These are phyloP conservation scores for Capronia americana DNA, from an alignment of 2,329 filamentous ascomycete genomes.

Conservation along the genomic window DNA sequence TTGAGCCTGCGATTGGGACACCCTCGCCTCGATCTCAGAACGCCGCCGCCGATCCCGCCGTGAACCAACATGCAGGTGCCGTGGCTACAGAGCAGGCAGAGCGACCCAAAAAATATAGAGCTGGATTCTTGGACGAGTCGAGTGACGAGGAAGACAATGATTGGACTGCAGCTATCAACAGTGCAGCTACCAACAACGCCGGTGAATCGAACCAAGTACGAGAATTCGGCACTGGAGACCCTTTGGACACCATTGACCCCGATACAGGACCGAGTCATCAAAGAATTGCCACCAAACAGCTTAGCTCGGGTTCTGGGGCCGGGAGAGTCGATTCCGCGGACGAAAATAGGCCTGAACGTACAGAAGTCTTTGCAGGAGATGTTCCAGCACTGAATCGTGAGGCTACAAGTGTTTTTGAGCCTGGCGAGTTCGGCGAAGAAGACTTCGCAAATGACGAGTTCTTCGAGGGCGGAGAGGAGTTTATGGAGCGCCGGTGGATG, in stretches of 20 bases:
- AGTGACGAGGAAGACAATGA: constrained; percentile 55
- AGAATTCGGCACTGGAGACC: not conserved
- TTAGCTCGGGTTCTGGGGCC: constrained; percentile 13
- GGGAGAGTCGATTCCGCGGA: constrained; percentile 1
- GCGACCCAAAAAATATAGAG: constrained; percentile 33
- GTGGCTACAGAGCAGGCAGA: constrained; percentile 13
- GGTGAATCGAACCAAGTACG: constrained; percentile 15
- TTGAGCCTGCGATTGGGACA: constrained; percentile 29
- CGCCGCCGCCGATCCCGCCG: not conserved
- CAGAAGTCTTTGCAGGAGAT: constrained; percentile 30
- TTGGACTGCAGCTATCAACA: constrained; percentile 23
- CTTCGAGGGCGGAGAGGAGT: constrained; percentile 68
- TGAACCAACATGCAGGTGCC: not conserved
- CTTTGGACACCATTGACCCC: constrained; percentile 23
- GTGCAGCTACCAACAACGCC: not conserved
- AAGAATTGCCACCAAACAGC: constrained; percentile 39
- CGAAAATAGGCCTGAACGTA: constrained; percentile 34
- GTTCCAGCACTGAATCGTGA: constrained; percentile 57
- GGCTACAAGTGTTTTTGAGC: constrained; percentile 53
- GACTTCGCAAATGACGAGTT: constrained; percentile 68
- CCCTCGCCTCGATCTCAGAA: constrained; percentile 30
- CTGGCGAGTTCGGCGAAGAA: constrained; percentile 62
- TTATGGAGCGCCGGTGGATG: constrained; percentile 72
- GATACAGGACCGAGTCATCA: constrained; percentile 17
- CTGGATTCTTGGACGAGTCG: constrained; percentile 45